Evolutionary conservation across 495 filamentous ascomycete species (phyloP).

Genomic region (Pseudomonodictys pantanalensis): DNA sequence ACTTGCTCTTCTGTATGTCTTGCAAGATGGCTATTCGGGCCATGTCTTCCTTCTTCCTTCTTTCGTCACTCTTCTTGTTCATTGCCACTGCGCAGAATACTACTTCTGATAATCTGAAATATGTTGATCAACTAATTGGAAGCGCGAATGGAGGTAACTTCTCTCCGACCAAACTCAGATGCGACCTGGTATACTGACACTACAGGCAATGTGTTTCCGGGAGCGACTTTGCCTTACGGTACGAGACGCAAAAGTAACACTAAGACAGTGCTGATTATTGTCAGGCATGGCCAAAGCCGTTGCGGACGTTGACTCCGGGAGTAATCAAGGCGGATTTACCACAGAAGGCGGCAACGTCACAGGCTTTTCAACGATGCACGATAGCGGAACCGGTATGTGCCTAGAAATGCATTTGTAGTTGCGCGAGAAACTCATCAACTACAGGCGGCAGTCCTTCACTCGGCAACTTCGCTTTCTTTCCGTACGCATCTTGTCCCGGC

Average conservation of each 20-base stretch:
- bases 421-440: no score
- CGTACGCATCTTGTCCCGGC: constrained; percentile 60
- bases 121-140: constrained; percentile 42
- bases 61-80: constrained; percentile 4
- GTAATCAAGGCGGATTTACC: constrained; percentile 69
- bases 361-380: constrained; percentile 69
- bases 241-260: no score
- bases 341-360: constrained; percentile 59
- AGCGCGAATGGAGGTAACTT: constrained; percentile 38
- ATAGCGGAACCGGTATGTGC: constrained; percentile 59
- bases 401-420: background rate
- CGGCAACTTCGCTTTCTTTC: constrained; percentile 72
- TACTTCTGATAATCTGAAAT: constrained; percentile 30
- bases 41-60: background rate
- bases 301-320: constrained; percentile 61
- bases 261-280: background rate
- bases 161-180: background rate
- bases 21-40: background rate
- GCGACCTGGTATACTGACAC: background rate
- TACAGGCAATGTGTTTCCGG: constrained; percentile 68
- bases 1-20: background rate
- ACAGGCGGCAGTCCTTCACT: constrained; percentile 42
- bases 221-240: constrained; percentile 66
- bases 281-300: constrained; percentile 72
- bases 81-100: constrained; percentile 13